These are phyloP conservation scores for Saccharomycopsis capsularis DNA, from an alignment of 805 yeast species.

Conservation along the genomic window DNA sequence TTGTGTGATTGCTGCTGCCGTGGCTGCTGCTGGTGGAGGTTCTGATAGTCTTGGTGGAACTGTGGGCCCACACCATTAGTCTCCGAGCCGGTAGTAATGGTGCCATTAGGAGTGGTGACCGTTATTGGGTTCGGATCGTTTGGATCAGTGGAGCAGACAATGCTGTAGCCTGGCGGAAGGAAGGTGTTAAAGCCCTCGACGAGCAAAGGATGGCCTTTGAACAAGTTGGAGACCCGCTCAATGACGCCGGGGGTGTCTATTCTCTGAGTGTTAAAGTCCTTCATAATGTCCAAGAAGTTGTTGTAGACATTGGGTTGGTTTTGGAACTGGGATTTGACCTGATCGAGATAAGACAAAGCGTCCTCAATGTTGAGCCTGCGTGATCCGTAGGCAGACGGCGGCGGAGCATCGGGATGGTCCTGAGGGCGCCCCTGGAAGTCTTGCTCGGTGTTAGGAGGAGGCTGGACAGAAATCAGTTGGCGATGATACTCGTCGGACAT, in stretches of 20 bases:
- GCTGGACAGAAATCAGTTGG: background rate
- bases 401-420: background rate
- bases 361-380: slow-evolving; percentile 74
- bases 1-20: slow-evolving; percentile 17
- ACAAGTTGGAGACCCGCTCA: slow-evolving; percentile 84
- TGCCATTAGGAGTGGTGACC: slow-evolving; percentile 94
- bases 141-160: slow-evolving; percentile 86
- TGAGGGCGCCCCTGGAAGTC: background rate
- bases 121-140: slow-evolving; percentile 86
- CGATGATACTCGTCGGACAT: background rate
- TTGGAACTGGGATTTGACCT: slow-evolving; percentile 87
- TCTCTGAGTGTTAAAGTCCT: slow-evolving; percentile 92
- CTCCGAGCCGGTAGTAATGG: slow-evolving; percentile 34
- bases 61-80: background rate
- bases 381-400: background rate
- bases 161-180: slow-evolving; percentile 91
- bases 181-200: slow-evolving; percentile 98
- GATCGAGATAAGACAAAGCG: slow-evolving; percentile 91
- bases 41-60: slow-evolving; percentile 18
- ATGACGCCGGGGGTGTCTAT: slow-evolving; percentile 98
- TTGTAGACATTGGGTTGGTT: slow-evolving; percentile 94
- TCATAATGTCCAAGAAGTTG: slow-evolving; percentile 95
- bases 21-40: slow-evolving; percentile 20
- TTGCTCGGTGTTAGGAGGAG: background rate
- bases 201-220: slow-evolving; percentile 86